A percentile compares a stretch with the other conserved stretches of the same genome.
These are phyloP conservation scores for Astrothelium subdiscretum DNA, from an alignment of 495 filamentous ascomycete genomes.

Conservation along the genomic window DNA sequence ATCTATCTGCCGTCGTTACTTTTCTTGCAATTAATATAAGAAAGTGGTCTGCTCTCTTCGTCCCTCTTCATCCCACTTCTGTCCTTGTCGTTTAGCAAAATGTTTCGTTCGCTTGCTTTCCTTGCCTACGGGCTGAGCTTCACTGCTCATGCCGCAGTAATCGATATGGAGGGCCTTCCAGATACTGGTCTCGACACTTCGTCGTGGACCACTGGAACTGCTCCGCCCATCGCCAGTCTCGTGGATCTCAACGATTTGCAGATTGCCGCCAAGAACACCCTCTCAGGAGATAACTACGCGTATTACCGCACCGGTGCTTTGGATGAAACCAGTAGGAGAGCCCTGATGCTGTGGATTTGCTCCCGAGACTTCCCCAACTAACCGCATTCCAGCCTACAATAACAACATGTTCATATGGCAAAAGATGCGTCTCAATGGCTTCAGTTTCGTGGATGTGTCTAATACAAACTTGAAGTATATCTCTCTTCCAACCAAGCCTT, in stretches of 20 bases:
- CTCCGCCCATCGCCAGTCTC: neutral
- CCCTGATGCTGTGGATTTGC: neutral
- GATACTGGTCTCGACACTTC: conserved; percentile 5
- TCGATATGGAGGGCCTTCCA: conserved; percentile 5
- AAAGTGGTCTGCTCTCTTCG: neutral
- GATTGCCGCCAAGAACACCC: conserved; percentile 4
- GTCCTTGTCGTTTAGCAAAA: neutral
- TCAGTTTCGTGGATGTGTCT: conserved; percentile 5
- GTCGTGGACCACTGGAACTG: neutral
- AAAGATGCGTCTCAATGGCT: conserved; percentile 4
- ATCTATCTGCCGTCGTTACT: neutral
- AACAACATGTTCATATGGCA: conserved; percentile 4
- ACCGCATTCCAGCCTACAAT: neutral
- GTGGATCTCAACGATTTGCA: conserved; percentile 4
- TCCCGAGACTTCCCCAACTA: neutral
- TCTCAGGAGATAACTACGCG: conserved; percentile 3
- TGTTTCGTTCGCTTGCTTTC: neutral
- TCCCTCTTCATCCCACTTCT: neutral
- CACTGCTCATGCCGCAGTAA: neutral
- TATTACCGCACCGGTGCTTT: conserved; percentile 4
- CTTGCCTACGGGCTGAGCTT: neutral
- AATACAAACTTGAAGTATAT: neutral
- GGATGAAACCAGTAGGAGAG: conserved; percentile 1
- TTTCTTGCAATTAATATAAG: neutral
- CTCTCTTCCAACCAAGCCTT: neutral